phyloP scores from a whole-genome alignment of 768 basidiomycete genomes.

The Steccherinum ochraceum region DNA sequence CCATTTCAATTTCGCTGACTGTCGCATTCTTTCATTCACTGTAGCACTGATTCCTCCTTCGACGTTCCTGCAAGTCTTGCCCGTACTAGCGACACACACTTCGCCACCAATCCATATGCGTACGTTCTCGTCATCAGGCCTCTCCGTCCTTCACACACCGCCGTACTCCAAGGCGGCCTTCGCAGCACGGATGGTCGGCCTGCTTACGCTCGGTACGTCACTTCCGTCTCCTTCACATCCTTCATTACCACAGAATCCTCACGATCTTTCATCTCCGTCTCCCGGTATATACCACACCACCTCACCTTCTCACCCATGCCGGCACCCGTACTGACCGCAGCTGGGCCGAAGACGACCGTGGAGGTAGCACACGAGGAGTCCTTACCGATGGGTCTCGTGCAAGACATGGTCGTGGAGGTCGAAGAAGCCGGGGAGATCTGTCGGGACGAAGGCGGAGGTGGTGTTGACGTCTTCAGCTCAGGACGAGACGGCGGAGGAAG shows the following conservation, averaged over 20 bases:
- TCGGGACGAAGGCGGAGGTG: slow-evolving; percentile 58
- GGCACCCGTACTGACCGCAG: slow-evolving; percentile 5
- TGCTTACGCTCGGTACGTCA: slow-evolving; percentile 36
- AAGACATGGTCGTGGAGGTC: slow-evolving; percentile 72
- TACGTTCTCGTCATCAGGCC: slow-evolving; percentile 59
- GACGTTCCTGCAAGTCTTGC: slow-evolving; percentile 72
- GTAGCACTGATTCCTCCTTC: slow-evolving; percentile 86
- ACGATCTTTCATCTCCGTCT: not conserved
- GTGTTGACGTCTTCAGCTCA: slow-evolving; percentile 16
- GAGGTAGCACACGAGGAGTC: slow-evolving; percentile 69
- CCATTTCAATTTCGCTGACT: not conserved
- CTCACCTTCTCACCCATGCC: too few relatives aligned
- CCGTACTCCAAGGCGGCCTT: slow-evolving; percentile 66
- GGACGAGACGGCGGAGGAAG: slow-evolving; percentile 30
- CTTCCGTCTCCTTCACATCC: not conserved
- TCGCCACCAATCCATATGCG: slow-evolving; percentile 61
- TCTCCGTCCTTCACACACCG: slow-evolving; percentile 82
- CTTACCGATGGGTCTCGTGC: slow-evolving; percentile 65
- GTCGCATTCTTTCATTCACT: slow-evolving; percentile 4
- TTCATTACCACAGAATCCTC: too few relatives aligned
- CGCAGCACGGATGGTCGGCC: slow-evolving; percentile 51
- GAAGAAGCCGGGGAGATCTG: slow-evolving; percentile 68
- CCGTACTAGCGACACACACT: slow-evolving; percentile 60
- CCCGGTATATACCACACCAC: too few relatives aligned
- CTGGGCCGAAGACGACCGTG: slow-evolving; percentile 42